Percentiles rank a stretch among this genome's conserved stretches.
Evolutionary conservation across 163 green algal genomes (phyloP).

Genomic region (Scenedesmus sp.): DNA sequence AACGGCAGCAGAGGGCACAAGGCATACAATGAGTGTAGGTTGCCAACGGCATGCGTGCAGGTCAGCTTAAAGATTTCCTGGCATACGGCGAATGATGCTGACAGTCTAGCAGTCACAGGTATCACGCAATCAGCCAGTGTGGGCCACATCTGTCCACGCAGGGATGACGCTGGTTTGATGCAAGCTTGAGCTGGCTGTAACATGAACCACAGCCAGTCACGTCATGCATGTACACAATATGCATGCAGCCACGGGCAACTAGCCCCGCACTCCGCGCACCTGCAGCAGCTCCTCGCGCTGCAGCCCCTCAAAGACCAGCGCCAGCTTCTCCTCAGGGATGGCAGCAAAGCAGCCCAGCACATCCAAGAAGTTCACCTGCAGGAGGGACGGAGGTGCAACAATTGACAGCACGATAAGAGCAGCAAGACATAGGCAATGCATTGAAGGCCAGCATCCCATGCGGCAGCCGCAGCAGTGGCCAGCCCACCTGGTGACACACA

Average conservation of each 20-base stretch:
- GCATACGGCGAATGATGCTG: not conserved
- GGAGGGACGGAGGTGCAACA: no score
- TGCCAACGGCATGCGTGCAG: not conserved
- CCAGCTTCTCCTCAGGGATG: not conserved
- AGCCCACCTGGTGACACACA: no score
- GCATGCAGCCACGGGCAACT: no score
- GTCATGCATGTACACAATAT: not conserved
- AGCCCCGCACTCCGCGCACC: not conserved
- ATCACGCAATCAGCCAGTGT: no score
- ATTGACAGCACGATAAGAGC: no score
- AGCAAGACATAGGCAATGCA: no score
- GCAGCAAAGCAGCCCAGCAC: constrained; percentile 10
- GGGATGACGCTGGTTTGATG: no score
- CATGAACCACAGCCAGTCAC: not conserved
- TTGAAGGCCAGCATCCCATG: no score
- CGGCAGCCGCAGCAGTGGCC: no score
- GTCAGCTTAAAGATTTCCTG: not conserved
- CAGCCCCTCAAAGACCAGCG: constrained; percentile 31
- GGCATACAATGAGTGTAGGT: not conserved
- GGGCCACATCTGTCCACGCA: no score
- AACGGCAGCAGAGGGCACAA: not conserved
- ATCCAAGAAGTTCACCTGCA: constrained; percentile 35
- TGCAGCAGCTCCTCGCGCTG: constrained; percentile 38
- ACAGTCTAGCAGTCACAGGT: no score
- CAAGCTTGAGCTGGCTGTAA: no score